Conservation (phyloP, 2,329 filamentous ascomycete genomes). For the Curvularia sp. region DNA sequence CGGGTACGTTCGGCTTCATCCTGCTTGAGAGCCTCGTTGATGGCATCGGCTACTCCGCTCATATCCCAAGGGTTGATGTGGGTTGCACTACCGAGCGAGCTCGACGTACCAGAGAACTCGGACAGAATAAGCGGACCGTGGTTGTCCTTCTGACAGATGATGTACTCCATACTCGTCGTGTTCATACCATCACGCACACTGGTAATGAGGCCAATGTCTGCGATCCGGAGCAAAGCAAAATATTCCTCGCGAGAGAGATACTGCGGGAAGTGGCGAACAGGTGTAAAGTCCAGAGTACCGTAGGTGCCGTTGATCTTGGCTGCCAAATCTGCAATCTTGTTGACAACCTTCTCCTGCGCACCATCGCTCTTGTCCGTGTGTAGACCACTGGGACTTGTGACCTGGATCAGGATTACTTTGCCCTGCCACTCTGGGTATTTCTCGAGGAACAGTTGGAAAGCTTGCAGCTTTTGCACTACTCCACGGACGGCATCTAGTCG, state of each 20-base stretch:
- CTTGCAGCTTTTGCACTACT: constrained; percentile 94
- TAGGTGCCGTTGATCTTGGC: constrained; percentile 90
- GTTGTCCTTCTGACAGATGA: constrained; percentile 86
- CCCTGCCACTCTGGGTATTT: constrained; percentile 90
- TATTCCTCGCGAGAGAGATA: constrained; percentile 91
- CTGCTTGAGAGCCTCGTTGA: constrained; percentile 83
- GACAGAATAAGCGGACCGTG: constrained; percentile 91
- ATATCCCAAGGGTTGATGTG: constrained; percentile 98
- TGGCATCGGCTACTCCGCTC: constrained; percentile 80
- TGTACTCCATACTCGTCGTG: constrained; percentile 93
- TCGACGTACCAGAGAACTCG: constrained; percentile 94
- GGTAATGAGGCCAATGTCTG: constrained; percentile 91
- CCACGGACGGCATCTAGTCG: constrained; percentile 91
- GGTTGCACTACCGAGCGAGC: constrained; percentile 82
- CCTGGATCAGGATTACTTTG: constrained; percentile 91
- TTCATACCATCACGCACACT: constrained; percentile 98
- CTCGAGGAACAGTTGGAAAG: constrained; percentile 90
- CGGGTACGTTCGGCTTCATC: constrained; percentile 66
- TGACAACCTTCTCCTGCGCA: constrained; percentile 79
- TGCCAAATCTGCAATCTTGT: constrained; percentile 88
- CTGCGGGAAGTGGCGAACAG: constrained; percentile 93
- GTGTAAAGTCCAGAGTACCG: constrained; percentile 85
- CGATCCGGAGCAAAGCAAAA: constrained; percentile 88
- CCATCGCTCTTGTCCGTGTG: constrained; percentile 76
- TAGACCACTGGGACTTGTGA: constrained; percentile 84